Percentiles rank a stretch among this genome's conserved stretches.
phyloP scores from a whole-genome alignment of 768 basidiomycete genomes.

The Rhodocollybia butyracea region DNA sequence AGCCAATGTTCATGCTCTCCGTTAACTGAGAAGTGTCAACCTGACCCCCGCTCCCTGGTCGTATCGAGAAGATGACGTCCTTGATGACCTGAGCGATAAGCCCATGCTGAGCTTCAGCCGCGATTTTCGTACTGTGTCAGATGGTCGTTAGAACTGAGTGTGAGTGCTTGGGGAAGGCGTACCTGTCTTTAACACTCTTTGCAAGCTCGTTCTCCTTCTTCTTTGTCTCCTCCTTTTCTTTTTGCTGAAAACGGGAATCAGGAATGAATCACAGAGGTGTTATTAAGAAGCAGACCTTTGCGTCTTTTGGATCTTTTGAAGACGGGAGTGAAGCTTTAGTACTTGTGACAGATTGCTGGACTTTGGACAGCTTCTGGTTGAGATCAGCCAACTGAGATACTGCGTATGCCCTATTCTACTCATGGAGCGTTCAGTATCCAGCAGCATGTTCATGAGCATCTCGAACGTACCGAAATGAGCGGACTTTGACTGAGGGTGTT shows the following conservation, averaged over 20 bases:
- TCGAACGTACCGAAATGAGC: slow-evolving; percentile 71
- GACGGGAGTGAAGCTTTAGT: slow-evolving; percentile 58
- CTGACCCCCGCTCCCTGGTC: slow-evolving; percentile 29
- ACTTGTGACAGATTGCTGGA: slow-evolving; percentile 50
- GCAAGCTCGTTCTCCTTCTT: slow-evolving; percentile 85
- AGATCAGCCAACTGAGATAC: slow-evolving; percentile 89
- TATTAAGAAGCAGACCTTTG: slow-evolving; percentile 37
- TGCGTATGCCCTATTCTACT: slow-evolving; percentile 89
- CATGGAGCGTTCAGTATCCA: not conserved
- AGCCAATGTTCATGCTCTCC: slow-evolving; percentile 50
- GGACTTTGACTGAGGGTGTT: slow-evolving; percentile 94
- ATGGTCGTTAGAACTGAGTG: not conserved
- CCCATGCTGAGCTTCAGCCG: slow-evolving; percentile 90
- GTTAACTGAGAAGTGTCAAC: slow-evolving; percentile 26
- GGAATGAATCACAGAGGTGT: not conserved
- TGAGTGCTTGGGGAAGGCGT: slow-evolving; percentile 2
- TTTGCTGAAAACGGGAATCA: slow-evolving; percentile 25
- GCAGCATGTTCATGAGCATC: not conserved
- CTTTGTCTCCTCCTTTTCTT: slow-evolving; percentile 70
- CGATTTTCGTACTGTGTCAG: slow-evolving; percentile 71
- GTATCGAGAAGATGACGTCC: slow-evolving; percentile 82
- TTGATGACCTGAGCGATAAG: slow-evolving; percentile 93
- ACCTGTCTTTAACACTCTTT: slow-evolving; percentile 93
- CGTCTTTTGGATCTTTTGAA: slow-evolving; percentile 50
- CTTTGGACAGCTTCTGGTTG: slow-evolving; percentile 83